Conservation (phyloP, 2,329 filamentous ascomycete species). For the Colletotrichum sp. region DNA sequence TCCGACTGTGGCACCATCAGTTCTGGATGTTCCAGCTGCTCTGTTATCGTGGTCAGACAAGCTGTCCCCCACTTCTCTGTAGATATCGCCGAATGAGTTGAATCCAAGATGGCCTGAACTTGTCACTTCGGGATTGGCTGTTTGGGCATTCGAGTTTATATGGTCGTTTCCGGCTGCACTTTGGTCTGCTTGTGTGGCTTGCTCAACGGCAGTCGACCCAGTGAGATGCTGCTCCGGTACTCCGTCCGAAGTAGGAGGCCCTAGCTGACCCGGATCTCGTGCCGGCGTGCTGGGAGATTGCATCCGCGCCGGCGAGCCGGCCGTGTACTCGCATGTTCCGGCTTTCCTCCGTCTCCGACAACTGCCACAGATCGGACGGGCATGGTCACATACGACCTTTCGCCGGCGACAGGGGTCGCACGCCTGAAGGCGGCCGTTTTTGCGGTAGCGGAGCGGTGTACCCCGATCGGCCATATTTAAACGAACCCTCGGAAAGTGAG, state of each 20-base stretch:
- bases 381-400: slow-evolving; percentile 49
- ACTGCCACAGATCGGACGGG: slow-evolving; percentile 40
- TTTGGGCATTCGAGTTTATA: neutral
- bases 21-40: neutral
- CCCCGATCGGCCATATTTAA: neutral
- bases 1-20: neutral
- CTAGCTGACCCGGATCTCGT: neutral
- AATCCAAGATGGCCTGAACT: slow-evolving; percentile 45
- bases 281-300: neutral
- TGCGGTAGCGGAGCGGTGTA: slow-evolving; percentile 5
- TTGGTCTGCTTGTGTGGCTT: neutral
- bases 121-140: neutral
- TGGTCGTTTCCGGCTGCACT: neutral
- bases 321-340: slow-evolving; percentile 37
- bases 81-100: slow-evolving; percentile 47
- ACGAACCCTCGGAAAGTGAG: neutral
- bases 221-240: neutral
- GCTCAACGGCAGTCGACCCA: neutral
- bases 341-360: slow-evolving; percentile 38
- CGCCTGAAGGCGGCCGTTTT: slow-evolving; percentile 20
- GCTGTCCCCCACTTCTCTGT: slow-evolving; percentile 44
- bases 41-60: slow-evolving; percentile 25
- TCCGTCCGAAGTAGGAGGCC: neutral
- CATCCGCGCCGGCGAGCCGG: neutral
- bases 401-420: slow-evolving; percentile 43